Conservation (phyloP, 805 yeast species). For the Zygoascus ofunaensis region DNA sequence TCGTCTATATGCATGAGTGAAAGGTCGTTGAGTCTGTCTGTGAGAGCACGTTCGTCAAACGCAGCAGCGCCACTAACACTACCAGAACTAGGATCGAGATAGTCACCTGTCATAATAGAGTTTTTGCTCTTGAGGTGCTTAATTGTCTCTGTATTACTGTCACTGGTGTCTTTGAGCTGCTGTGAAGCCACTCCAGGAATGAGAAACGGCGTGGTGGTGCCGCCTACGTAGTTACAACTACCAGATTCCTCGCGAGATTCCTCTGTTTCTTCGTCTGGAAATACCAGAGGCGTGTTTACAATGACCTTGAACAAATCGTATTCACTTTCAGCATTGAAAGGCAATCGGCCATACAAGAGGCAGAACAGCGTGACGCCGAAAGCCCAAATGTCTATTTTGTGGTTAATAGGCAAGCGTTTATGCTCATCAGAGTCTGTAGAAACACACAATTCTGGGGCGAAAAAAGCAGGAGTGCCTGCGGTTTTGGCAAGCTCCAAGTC, state of each 20-base stretch:
- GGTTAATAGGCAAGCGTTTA: constrained; percentile 41
- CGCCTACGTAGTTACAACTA: not conserved
- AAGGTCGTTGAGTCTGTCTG: not conserved
- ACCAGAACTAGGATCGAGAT: not conserved
- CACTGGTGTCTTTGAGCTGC: constrained; percentile 3
- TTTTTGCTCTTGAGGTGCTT: not conserved
- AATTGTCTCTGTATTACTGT: constrained; percentile 5
- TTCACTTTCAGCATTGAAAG: constrained; percentile 81
- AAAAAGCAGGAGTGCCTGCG: constrained; percentile 95
- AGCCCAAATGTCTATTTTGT: constrained; percentile 96
- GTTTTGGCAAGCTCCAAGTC: constrained; percentile 88
- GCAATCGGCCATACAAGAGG: constrained; percentile 76
- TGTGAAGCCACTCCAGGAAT: too few relatives aligned
- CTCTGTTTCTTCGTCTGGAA: constrained; percentile 39
- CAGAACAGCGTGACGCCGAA: constrained; percentile 88
- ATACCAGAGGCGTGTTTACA: constrained; percentile 47
- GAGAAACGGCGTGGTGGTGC: too few relatives aligned
- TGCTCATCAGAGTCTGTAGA: constrained; percentile 17
- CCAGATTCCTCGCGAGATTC: not conserved
- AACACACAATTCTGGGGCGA: constrained; percentile 65
- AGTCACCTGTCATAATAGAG: not conserved
- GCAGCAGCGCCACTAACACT: not conserved
- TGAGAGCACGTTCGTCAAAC: not conserved
- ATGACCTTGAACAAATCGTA: constrained; percentile 79
- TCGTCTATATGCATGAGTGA: constrained; percentile 7